Conservation (phyloP, 768 basidiomycete genomes). For the Phlegmacium glaucopus region DNA sequence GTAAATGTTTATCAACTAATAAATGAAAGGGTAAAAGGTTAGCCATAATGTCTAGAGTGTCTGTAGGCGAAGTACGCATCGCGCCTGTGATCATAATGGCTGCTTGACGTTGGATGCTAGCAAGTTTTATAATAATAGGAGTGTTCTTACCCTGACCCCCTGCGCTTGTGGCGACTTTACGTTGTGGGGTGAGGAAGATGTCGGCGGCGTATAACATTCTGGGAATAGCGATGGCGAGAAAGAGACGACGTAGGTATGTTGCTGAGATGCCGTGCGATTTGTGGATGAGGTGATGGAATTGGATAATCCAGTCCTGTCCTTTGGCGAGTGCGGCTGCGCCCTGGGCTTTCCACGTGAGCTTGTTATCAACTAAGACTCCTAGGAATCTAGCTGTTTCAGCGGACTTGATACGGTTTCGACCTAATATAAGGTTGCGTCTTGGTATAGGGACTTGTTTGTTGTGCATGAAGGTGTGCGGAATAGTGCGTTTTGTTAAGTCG, state of each 20-base stretch:
- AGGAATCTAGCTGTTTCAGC: not conserved
- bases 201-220: conserved; percentile 1
- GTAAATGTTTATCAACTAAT: not conserved
- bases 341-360: conserved; percentile 8
- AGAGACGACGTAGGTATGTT: not conserved
- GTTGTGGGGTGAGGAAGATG: no score
- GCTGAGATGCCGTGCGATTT: not conserved
- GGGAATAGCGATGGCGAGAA: not conserved
- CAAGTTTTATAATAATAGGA: not conserved
- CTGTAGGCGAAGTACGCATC: conserved; percentile 10
- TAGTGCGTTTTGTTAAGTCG: not conserved
- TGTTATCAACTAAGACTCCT: conserved; percentile 4
- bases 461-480: no score
- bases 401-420: not conserved
- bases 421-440: not conserved
- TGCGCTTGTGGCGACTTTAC: not conserved
- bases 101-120: conserved; percentile 10
- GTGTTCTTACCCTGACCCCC: not conserved
- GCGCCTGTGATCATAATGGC: conserved; percentile 13
- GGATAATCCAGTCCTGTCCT: not conserved
- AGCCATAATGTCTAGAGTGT: conserved; percentile 13
- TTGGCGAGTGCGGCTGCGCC: not conserved
- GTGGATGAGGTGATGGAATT: not conserved
- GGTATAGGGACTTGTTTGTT: not conserved
- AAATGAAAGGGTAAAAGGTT: conserved; percentile 7